These are phyloP conservation scores for Neltuma alba DNA, from an alignment of 306 rosid genomes.

Conservation along the genomic window DNA sequence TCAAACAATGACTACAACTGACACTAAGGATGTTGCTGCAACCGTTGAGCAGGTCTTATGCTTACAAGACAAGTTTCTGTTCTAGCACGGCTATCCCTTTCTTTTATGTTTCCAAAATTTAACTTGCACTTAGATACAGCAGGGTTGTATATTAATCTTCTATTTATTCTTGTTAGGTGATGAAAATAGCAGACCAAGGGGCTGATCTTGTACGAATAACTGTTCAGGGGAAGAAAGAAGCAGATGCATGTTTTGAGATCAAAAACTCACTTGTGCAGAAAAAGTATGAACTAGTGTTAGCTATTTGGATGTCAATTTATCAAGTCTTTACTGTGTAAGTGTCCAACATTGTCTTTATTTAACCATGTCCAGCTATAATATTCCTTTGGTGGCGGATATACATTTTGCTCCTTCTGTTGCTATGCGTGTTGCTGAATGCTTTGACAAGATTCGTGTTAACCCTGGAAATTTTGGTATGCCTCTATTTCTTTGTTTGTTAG, in stretches of 20 bases:
- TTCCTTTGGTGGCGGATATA: conserved; percentile 89
- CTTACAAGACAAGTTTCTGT: conserved; percentile 4
- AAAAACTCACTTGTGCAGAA: conserved; percentile 94
- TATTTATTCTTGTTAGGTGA: conserved; percentile 64
- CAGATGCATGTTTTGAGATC: conserved; percentile 97
- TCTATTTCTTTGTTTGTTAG: conserved; percentile 2
- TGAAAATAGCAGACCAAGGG: conserved; percentile 92
- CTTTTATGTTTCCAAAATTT: background rate
- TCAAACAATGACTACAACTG: conserved; percentile 98
- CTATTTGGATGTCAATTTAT: conserved; percentile 18
- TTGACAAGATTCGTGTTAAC: conserved; percentile 93
- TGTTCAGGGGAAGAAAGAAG: conserved; percentile 98
- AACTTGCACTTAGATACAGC: background rate
- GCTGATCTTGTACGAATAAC: conserved; percentile 95
- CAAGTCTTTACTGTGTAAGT: background rate
- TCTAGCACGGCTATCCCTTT: background rate
- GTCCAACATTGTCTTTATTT: conserved; percentile 26
- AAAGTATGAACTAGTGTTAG: conserved; percentile 45
- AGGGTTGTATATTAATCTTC: conserved; percentile 27
- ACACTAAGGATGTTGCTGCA: conserved; percentile 90
- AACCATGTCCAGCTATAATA: conserved; percentile 65
- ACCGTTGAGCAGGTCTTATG: conserved; percentile 86
- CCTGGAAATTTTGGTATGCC: conserved; percentile 87
- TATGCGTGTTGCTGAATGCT: conserved; percentile 89
- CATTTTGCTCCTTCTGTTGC: conserved; percentile 90